These are phyloP conservation scores for Penicillium pancosmium DNA, from an alignment of 495 filamentous ascomycete species.

Conservation along the genomic window DNA sequence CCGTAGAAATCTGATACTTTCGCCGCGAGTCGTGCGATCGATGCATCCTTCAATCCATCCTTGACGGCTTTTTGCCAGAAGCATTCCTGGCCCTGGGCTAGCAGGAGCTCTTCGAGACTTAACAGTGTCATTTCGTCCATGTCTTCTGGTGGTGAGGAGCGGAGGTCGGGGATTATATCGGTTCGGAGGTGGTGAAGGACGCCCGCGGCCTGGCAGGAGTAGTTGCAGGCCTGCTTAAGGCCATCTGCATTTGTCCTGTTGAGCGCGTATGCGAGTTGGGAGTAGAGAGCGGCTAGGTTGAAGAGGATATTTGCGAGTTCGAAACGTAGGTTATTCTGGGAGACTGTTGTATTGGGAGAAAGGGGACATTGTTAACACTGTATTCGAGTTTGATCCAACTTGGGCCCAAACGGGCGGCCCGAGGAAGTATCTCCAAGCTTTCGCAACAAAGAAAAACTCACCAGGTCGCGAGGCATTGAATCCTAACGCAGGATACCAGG, in stretches of 20 bases:
- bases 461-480: conserved; percentile 79
- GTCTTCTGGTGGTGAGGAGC: conserved; percentile 85
- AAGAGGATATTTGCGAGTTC: conserved; percentile 92
- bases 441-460: conserved; percentile 31
- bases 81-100: conserved; percentile 94
- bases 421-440: background rate
- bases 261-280: conserved; percentile 80
- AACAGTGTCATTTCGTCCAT: conserved; percentile 90
- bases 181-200: conserved; percentile 79
- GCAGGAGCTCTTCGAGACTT: conserved; percentile 77
- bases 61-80: conserved; percentile 98
- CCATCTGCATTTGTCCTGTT: conserved; percentile 83
- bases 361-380: conserved; percentile 1
- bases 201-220: conserved; percentile 87
- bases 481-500: conserved; percentile 91
- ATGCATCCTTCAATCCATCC: conserved; percentile 87
- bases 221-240: conserved; percentile 85
- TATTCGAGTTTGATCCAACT: background rate
- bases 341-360: conserved; percentile 44
- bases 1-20: conserved; percentile 93
- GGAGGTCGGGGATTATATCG: conserved; percentile 80
- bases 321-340: conserved; percentile 91
- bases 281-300: conserved; percentile 92
- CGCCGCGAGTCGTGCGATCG: conserved; percentile 87
- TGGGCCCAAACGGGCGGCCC: too few species aligned